phyloP scores from a whole-genome alignment of 2,329 filamentous ascomycete genomes.

The Mollisiaceae sp. region DNA sequence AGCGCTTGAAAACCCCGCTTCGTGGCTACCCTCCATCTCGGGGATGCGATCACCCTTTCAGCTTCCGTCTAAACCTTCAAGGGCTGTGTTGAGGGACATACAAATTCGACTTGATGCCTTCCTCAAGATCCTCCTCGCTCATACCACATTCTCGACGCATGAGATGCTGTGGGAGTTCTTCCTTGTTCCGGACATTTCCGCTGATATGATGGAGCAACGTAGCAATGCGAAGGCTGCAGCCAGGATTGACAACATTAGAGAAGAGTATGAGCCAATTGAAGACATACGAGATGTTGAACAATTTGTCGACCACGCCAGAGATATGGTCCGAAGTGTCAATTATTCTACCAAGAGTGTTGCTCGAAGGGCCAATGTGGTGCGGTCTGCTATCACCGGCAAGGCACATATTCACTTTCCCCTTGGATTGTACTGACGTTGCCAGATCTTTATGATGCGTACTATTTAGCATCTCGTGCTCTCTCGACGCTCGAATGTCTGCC shows the following conservation, averaged over 20 bases:
- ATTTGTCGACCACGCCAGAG: conserved; percentile 88
- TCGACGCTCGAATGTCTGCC: conserved; percentile 71
- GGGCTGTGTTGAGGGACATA: conserved; percentile 83
- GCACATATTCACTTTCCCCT: conserved; percentile 13
- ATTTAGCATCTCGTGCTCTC: conserved; percentile 57
- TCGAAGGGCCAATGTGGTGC: conserved; percentile 76
- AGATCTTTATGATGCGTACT: conserved; percentile 73
- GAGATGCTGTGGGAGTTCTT: conserved; percentile 99
- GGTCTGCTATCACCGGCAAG: conserved; percentile 66
- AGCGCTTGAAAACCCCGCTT: conserved; percentile 88
- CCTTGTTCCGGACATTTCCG: conserved; percentile 90
- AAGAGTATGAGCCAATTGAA: conserved; percentile 85
- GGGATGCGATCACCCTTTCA: conserved; percentile 88
- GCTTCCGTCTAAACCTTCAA: conserved; percentile 88
- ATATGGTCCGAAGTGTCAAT: conserved; percentile 85
- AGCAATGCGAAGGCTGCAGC: conserved; percentile 86
- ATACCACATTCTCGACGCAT: conserved; percentile 93
- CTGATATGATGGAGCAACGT: conserved; percentile 86
- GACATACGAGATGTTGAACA: conserved; percentile 89
- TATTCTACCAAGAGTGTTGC: conserved; percentile 83
- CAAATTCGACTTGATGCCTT: conserved; percentile 88
- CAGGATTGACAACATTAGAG: conserved; percentile 80
- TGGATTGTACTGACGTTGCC: conserved; percentile 39
- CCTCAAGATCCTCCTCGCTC: conserved; percentile 81
- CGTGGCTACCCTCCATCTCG: conserved; percentile 84